phyloP scores from a whole-genome alignment of 2,329 filamentous ascomycete species.

The Fusarium secorum region DNA sequence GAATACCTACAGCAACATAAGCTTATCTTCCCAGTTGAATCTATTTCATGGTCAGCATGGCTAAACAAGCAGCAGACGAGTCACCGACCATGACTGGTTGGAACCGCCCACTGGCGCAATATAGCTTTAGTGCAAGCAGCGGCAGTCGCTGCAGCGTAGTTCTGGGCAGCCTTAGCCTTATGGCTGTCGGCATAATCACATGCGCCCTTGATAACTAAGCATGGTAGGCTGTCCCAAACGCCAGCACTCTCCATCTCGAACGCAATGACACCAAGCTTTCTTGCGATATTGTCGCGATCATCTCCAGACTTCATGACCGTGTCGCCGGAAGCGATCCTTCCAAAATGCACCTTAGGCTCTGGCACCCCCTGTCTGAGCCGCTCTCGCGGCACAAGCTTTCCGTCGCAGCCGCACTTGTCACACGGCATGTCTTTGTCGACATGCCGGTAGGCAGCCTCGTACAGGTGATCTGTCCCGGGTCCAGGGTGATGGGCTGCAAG shows the following conservation, averaged over 20 bases:
- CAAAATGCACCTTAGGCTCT: background rate
- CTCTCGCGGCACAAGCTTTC: background rate
- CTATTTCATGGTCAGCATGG: background rate
- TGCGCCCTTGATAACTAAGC: fast-evolving
- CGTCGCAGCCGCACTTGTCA: background rate
- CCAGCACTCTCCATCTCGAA: constrained; percentile 27
- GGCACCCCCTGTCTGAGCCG: background rate
- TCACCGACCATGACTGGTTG: background rate
- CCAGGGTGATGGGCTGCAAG: background rate
- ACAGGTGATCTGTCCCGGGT: background rate
- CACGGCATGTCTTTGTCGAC: background rate
- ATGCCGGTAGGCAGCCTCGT: background rate
- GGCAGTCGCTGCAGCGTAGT: background rate
- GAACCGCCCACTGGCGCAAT: background rate
- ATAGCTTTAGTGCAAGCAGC: background rate
- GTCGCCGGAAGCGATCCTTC: constrained; percentile 46
- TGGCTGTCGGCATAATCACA: background rate
- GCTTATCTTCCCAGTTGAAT: fast-evolving
- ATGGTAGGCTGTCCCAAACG: background rate
- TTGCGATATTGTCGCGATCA: constrained; percentile 45
- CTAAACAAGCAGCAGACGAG: fast-evolving
- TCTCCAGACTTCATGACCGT: constrained; percentile 49
- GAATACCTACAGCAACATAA: background rate
- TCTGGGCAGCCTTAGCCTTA: background rate
- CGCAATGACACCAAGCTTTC: constrained; percentile 25